phyloP scores from a whole-genome alignment of 192 early-diverging fungal species.

The Coemansia sp. region DNA sequence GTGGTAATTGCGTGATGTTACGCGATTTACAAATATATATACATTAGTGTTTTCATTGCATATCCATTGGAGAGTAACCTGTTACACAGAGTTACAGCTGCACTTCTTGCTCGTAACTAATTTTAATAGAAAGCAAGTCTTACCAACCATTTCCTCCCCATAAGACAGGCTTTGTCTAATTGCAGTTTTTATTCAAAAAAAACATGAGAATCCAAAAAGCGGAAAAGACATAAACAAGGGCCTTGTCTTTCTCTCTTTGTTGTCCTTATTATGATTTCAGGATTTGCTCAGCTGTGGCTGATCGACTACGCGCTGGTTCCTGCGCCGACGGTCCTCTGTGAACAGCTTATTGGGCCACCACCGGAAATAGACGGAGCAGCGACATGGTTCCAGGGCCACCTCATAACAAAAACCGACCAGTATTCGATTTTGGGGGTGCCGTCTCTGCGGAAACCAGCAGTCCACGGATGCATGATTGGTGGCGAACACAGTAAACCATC shows the following conservation, averaged over 20 bases:
- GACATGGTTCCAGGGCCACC: slow-evolving; percentile 41
- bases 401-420: slow-evolving; percentile 8
- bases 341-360: background rate
- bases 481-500: slow-evolving; percentile 26
- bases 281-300: slow-evolving; percentile 30
- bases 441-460: slow-evolving; percentile 12
- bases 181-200: background rate
- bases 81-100: no score
- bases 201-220: no score
- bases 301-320: slow-evolving; percentile 15
- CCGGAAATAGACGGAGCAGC: background rate
- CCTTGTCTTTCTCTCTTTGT: background rate
- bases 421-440: slow-evolving; percentile 28
- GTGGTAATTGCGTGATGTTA: no score
- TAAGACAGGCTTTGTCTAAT: background rate
- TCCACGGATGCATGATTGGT: slow-evolving; percentile 44
- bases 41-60: no score
- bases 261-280: slow-evolving; percentile 7
- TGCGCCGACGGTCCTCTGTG: slow-evolving; percentile 9
- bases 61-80: no score
- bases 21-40: no score
- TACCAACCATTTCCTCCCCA: background rate
- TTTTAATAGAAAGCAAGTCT: no score
- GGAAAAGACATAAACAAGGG: no score
- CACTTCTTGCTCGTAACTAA: no score